A percentile compares a stretch with the other conserved stretches of the same genome.
Conservation (phyloP, 2,329 filamentous ascomycete species). For the Xylaria sp. region DNA sequence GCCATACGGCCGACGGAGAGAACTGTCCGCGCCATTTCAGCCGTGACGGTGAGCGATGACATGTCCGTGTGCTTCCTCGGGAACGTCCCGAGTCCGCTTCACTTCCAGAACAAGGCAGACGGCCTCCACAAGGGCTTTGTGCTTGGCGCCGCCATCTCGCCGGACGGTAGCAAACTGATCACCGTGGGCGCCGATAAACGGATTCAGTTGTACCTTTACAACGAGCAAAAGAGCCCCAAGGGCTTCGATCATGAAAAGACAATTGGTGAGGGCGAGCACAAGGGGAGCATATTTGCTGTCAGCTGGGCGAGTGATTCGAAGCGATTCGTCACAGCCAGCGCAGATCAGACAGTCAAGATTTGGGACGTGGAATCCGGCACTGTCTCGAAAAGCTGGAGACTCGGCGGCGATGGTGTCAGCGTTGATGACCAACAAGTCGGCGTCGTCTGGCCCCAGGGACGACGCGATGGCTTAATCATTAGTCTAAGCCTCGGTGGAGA, state of each 20-base stretch:
- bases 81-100: slow-evolving; percentile 82
- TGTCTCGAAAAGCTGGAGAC: slow-evolving; percentile 82
- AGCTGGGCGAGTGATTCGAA: slow-evolving; percentile 91
- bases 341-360: slow-evolving; percentile 92
- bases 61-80: slow-evolving; percentile 91
- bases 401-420: slow-evolving; percentile 79
- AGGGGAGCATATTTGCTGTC: slow-evolving; percentile 90
- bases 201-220: slow-evolving; percentile 83
- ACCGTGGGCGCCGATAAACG: slow-evolving; percentile 92
- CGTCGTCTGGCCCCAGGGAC: slow-evolving; percentile 86
- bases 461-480: slow-evolving; percentile 88
- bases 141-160: slow-evolving; percentile 87
- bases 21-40: slow-evolving; percentile 77
- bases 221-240: slow-evolving; percentile 72
- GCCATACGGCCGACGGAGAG: slow-evolving; percentile 79
- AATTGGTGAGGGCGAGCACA: slow-evolving; percentile 87
- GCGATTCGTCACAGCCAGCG: slow-evolving; percentile 88
- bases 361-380: slow-evolving; percentile 90
- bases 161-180: slow-evolving; percentile 83
- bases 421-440: slow-evolving; percentile 91
- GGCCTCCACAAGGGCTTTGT: slow-evolving; percentile 89
- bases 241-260: slow-evolving; percentile 84
- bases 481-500: slow-evolving; percentile 89
- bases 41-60: slow-evolving; percentile 92
- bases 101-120: slow-evolving; percentile 86